Evolutionary conservation across 2,329 filamentous ascomycete species (phyloP).

Genomic region (Didymosphaeria variabile): DNA sequence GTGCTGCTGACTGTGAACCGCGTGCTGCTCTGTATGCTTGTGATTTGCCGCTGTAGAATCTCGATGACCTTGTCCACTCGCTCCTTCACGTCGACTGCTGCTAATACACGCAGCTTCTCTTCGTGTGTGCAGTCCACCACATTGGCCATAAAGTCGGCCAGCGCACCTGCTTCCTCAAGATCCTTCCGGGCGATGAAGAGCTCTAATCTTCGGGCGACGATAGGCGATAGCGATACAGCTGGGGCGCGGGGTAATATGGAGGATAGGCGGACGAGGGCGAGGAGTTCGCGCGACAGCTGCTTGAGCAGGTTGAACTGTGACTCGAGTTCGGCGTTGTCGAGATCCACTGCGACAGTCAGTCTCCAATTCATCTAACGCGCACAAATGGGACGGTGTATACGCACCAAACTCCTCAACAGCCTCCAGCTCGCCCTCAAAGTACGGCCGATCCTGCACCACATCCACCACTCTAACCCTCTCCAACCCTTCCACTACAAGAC

Average conservation of each 20-base stretch:
- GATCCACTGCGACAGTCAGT: slow-evolving; percentile 36
- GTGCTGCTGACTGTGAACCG: slow-evolving; percentile 82
- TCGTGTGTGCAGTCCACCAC: slow-evolving; percentile 87
- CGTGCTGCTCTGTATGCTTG: slow-evolving; percentile 84
- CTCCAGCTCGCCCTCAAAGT: slow-evolving; percentile 82
- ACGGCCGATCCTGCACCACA: slow-evolving; percentile 79
- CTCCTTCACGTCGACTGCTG: slow-evolving; percentile 80
- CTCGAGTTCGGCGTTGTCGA: slow-evolving; percentile 63
- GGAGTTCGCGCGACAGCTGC: slow-evolving; percentile 82
- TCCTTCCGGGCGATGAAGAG: slow-evolving; percentile 86
- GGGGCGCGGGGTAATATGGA: slow-evolving; percentile 80
- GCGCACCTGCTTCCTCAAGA: slow-evolving; percentile 78
- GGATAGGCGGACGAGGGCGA: slow-evolving; percentile 83
- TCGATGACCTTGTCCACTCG: slow-evolving; percentile 84
- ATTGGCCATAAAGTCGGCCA: slow-evolving; percentile 98
- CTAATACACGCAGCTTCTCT: slow-evolving; percentile 87
- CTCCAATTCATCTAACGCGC: background rate
- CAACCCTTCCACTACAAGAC: slow-evolving; percentile 85
- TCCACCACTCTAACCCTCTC: slow-evolving; percentile 79
- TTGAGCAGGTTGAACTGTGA: slow-evolving; percentile 83
- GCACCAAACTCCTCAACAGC: slow-evolving; percentile 75
- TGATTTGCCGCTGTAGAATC: slow-evolving; percentile 82
- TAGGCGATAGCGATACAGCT: slow-evolving; percentile 74
- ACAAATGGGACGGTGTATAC: slow-evolving; percentile 29
- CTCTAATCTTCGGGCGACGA: slow-evolving; percentile 87